Base-by-base conservation (phyloP, 495 filamentous ascomycete species). In the Neurospora sp. region DNA sequence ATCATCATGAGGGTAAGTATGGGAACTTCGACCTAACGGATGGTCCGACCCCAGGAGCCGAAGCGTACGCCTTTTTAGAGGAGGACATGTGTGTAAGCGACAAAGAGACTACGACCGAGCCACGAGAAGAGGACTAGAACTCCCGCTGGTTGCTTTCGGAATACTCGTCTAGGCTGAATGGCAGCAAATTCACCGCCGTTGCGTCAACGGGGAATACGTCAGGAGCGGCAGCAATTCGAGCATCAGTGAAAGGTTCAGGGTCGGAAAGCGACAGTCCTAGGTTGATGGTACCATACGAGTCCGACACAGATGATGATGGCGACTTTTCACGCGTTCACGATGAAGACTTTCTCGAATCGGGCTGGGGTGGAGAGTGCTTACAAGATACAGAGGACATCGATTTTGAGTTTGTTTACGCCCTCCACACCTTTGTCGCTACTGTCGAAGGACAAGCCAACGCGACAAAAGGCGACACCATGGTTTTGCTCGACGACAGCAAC, bases 401-500 rank as follows among this genome's bases (percentile, higher is more conserved):
- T 86, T 98, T 99, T 82, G 95, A 98, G 77, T 97, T 98, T 82
- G 96, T 99, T 71, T 99, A 99, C 82, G 96, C 96, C 69, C 85
- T 99, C 73, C 96, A 98, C 81, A 98, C 94, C 37, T 99, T 99
- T 78, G 92, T 96, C 71, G 96, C 96, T 41, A 98, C 95, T 1
- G 96, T 98, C 70, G 96, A 99, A 82, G 96, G 96, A 8, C 96
- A 99, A 82, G 96, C 96, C 72, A 98, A 98, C 85, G 96, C 96
- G 68, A 93, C 93, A 11, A 99, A 99, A 84, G 96, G 96, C 40
- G 96, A 99, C 78, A 98, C 94, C 18, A 99, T 99, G 96, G 94
- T 98, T n/a, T 89, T 99, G 48, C 88, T 99, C n/a, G 96, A 98
- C 80, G 96, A 99, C 77, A 97, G 93, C 80, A 99, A 99, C 84